Evolutionary conservation across 495 filamentous ascomycete genomes (phyloP).

Genomic region (Cercophora scortea): DNA sequence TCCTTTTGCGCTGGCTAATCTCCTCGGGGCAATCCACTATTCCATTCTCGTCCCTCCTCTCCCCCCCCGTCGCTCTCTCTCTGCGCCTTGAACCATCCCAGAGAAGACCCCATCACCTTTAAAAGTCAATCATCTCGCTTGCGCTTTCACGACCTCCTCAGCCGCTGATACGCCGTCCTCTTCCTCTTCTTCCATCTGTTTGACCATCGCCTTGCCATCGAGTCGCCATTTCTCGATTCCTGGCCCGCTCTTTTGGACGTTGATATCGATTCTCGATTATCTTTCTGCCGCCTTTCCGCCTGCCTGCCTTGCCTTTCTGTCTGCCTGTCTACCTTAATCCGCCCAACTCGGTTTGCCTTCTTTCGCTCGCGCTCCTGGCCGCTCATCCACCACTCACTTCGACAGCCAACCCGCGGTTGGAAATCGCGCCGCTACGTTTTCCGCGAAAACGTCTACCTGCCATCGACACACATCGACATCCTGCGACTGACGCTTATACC

Average conservation of each 20-base stretch:
- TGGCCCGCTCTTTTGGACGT: constrained; percentile 15
- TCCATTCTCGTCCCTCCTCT: constrained; percentile 18
- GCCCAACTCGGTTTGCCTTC: not conserved
- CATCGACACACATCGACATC: not conserved
- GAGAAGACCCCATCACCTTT: constrained; percentile 31
- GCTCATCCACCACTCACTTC: constrained; percentile 14
- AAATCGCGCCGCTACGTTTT: constrained; percentile 3
- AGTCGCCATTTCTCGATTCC: constrained; percentile 13
- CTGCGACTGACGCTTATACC: not conserved
- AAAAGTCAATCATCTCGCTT: constrained; percentile 43
- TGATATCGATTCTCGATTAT: constrained; percentile 15
- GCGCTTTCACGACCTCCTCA: constrained; percentile 33
- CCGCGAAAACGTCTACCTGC: not conserved
- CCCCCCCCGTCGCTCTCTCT: constrained; percentile 20
- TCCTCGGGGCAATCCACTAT: constrained; percentile 25
- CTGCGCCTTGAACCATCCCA: constrained; percentile 27
- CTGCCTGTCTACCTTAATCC: too few species aligned
- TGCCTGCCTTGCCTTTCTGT: not conserved
- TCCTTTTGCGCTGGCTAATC: constrained; percentile 25
- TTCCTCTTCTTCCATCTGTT: constrained; percentile 16
- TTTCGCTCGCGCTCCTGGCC: constrained; percentile 18
- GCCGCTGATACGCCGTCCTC: constrained; percentile 25
- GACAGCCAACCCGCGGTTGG: not conserved
- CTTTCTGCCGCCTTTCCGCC: constrained; percentile 5
- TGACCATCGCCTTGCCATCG: constrained; percentile 20